Base-by-base conservation (phyloP, 495 filamentous ascomycete genomes). In the Pyrenopolyporus hunteri region DNA sequence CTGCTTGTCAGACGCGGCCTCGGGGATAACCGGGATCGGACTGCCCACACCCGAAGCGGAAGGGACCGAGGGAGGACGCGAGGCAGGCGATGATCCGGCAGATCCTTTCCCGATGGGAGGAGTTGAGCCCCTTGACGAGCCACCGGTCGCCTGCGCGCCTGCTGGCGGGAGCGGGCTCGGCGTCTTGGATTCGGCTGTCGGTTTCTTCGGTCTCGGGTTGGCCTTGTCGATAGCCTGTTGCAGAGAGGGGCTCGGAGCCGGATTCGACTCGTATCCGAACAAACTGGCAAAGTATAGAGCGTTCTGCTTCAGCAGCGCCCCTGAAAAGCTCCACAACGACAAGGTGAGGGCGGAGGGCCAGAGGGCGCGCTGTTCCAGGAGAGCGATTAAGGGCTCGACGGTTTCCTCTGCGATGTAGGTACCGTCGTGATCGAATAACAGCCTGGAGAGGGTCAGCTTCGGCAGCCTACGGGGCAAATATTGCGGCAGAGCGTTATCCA, bases 321-420 rank as follows among this genome's bases (percentile, higher is more conserved):
- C 67, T 9, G 65, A 62, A n/a, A 79, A 70, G 5, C 66, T 68
- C 72, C 71, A 76, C 17, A 71, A 36, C 0, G 76, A 71, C 6
- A 71, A 8, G 3, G 74, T 59, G 0, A 77, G 19, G 5, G 74
- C 65, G 23, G 40, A 54, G 1, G 78, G 78, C 63, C 69, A 76
- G 2, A 80, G 57, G 5, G 70, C 55, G 9, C 70, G 73, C 31
- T 70, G 55, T 2, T 69, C 40, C 43, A 59, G 40, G n/a, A 69
- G 47, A n/a, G 65, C 76, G 0, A 59, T 58, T 1, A 42, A 13
- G 9, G 73, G 47, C 2, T 78, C 76, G 11, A 75, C 64, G 1
- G 45, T 45, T 36, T 64, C 64, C 7, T 53, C 72, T 3, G 58
- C 55, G 64, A 66, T 69, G 25, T 44, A 56, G 14, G 78, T 36